Base-by-base conservation (phyloP, 768 basidiomycete genomes). In the Suillus ampliporus region DNA sequence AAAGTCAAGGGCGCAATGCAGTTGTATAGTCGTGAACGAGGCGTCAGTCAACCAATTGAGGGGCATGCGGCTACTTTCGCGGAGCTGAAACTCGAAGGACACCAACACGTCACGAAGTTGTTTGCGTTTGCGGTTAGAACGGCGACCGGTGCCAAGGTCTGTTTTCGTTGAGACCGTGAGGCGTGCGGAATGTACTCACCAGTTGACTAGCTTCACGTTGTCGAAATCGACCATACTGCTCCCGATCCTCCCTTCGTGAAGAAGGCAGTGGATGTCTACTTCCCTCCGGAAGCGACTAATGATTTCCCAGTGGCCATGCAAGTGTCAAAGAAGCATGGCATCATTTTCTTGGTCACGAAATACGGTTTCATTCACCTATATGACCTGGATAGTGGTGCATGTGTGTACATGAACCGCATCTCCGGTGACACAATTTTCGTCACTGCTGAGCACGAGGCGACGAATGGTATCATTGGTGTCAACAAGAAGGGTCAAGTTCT, bases 241-340 rank as follows among this genome's bases (percentile, higher is more conserved):
- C 89, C 94, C 6, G 93, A 97, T 70, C 91, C 96, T 19, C 91
- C 90, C 8, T 99, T 97, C 82, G 85, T 86, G 38, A 99, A 99
- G 85, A 99, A 97, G 79, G 93, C 93, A 13, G 96, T 99, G 64
- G 97, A 99, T 68, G 97, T 99, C 40, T 99, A 96, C 83, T 99
- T 99, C 86, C 97, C 97, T 58, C 90, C 96, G 1, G 97, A 99
- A 76, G 97, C 97, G 7, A 91, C 89, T 57, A 98, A 96, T 74
- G 97, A 99, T 73, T 99, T 99, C 83, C 97, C 97, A 19, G 97
- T 99, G 34, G 94, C 97, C 34, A 99, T 99, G 95, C 97, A 99
- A 74, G 94, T 99, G 40, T 99, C 97, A 44, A 89, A 91, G 77
- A 93, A 94, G 76, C 96, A 97, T 77, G 97, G 97, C 40, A 94